Conservation (phyloP, 75 land plant species). For the Cupressus sempervirens region DNA sequence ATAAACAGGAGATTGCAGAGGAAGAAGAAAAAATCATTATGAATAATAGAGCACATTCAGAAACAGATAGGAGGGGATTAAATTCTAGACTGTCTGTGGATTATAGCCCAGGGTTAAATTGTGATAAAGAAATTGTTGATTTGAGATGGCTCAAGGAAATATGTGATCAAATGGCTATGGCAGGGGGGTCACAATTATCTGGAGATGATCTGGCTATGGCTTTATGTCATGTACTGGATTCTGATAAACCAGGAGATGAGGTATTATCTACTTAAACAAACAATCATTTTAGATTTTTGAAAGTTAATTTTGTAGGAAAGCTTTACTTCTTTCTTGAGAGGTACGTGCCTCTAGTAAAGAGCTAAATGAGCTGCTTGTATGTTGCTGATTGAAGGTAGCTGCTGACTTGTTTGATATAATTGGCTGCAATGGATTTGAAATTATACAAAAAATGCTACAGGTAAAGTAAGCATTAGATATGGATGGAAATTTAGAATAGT, state of each 20-base stretch:
- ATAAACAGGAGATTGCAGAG: slow-evolving; percentile 34
- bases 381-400: slow-evolving; percentile 61
- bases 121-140: slow-evolving; percentile 25
- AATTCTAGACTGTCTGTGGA: not conserved
- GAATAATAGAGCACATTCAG: slow-evolving; percentile 9
- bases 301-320: slow-evolving; percentile 2
- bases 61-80: slow-evolving; percentile 1
- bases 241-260: slow-evolving; percentile 90
- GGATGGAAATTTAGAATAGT: not conserved
- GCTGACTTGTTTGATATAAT: slow-evolving; percentile 89
- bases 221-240: slow-evolving; percentile 69
- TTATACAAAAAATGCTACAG: slow-evolving; percentile 71
- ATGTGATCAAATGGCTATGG: slow-evolving; percentile 49
- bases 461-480: slow-evolving; percentile 31
- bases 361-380: not conserved
- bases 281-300: not conserved
- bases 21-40: slow-evolving; percentile 23
- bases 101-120: not conserved
- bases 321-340: not conserved
- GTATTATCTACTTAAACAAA: slow-evolving; percentile 28
- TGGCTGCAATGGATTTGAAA: slow-evolving; percentile 91
- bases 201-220: slow-evolving; percentile 88
- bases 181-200: slow-evolving; percentile 61
- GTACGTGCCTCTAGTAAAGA: not conserved
- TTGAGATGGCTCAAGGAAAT: slow-evolving; percentile 73